Base-by-base conservation (phyloP, 768 basidiomycete species). In the Lyophyllum decastes region DNA sequence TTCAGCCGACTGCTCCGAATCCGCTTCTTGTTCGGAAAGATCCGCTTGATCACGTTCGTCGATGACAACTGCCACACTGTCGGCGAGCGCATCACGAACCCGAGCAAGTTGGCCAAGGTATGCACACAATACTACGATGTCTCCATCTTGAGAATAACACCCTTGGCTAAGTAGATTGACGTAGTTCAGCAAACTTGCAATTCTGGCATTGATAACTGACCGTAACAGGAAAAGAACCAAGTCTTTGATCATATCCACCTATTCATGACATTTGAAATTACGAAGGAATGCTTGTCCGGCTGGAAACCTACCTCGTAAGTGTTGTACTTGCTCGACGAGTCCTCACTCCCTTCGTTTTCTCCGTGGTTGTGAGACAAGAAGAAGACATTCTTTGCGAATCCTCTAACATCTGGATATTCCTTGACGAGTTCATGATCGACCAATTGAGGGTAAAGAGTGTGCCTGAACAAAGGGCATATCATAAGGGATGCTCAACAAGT, bases 261-360 rank as follows among this genome's bases (percentile, higher is more conserved):
- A 19, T 24, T 30, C 4, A 47, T 19, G 40, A 40, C 63, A 6
- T 64, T 7, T 41, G 14, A 44, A 17, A 12, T 51, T 17, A 17
- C 19, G 14, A 5, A 55, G 4, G 16, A 30, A 30, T 4, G 30
- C 30, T 22, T 19, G n/a, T 46, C n/a, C 11, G 7, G 19, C 1
- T 4, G 4, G 12, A 17, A 8, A 55, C 71, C 21, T 48, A 86
- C 90, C 79, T 93, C 91, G 53, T 82, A 88, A 2, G 64, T 71
- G 64, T 92, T 92, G 66, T 74, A 83, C 60, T 87, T 91, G 52
- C 85, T 87, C 0, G 77, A 76, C 0, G 84, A 82, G n/a, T 90
- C 87, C 6, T 87, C 85, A 8, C 61, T 72, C 1, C 81, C 82
- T 3, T 78, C 82, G 30, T 82, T 83, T 68, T 93, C 91, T 46